A percentile compares a stretch with the other conserved stretches of the same genome.
phyloP scores from a whole-genome alignment of 192 early-diverging fungal species.

The Podila horticola region DNA sequence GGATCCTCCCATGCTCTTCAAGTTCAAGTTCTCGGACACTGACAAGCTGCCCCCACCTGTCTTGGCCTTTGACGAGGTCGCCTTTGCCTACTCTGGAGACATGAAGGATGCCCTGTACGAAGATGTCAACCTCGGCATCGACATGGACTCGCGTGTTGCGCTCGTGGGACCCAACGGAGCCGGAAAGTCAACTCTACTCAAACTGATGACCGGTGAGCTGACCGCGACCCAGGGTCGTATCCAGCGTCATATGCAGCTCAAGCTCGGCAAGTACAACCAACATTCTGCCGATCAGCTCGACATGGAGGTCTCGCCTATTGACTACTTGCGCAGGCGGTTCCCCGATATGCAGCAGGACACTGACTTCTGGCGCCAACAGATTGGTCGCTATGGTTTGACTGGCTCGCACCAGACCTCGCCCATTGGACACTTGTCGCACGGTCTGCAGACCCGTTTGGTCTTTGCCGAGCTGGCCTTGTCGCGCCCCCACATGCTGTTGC shows the following conservation, averaged over 20 bases:
- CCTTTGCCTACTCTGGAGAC: conserved; percentile 91
- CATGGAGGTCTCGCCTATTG: conserved; percentile 86
- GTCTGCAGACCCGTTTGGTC: conserved; percentile 93
- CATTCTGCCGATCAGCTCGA: conserved; percentile 98
- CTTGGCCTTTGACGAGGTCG: conserved; percentile 91
- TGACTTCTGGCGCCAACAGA: conserved; percentile 92
- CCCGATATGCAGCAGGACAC: conserved; percentile 83
- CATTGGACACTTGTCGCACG: conserved; percentile 92
- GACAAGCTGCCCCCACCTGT: conserved; percentile 97
- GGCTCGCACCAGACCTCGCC: conserved; percentile 91
- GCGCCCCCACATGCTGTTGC: conserved; percentile 92
- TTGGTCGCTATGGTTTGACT: conserved; percentile 95
- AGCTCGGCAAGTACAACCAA: conserved; percentile 96
- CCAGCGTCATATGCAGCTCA: conserved; percentile 90
- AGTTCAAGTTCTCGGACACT: conserved; percentile 89
- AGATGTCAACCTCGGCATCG: conserved; percentile 92
- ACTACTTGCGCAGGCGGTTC: conserved; percentile 90
- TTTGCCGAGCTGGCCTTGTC: conserved; percentile 94
- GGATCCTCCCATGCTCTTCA: conserved; percentile 75
- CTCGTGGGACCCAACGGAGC: conserved; percentile 97
- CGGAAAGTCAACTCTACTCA: conserved; percentile 96
- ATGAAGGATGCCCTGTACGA: conserved; percentile 87
- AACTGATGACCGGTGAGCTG: conserved; percentile 94
- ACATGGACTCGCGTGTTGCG: conserved; percentile 99
- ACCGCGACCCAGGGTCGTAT: conserved; percentile 87